Base-by-base conservation (phyloP, 2,329 filamentous ascomycete species). In the Exserohilum turcica region DNA sequence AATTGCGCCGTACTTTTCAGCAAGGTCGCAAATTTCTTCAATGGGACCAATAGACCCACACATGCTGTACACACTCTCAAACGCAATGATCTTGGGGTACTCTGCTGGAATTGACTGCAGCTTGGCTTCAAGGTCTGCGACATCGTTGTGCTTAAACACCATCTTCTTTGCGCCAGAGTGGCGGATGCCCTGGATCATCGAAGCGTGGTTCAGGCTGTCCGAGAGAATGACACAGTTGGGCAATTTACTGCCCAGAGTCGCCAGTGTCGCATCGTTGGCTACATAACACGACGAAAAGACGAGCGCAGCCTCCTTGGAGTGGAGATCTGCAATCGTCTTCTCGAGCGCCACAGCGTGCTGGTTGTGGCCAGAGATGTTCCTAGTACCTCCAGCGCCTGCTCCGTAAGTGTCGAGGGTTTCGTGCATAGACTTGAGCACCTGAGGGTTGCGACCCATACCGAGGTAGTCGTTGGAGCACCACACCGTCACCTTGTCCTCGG, bases 401-500 rank as follows among this genome's bases (percentile, higher is more conserved):
- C 94, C 94, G 68, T 99, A 99, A 71, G 87, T 91, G 65, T 99
- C 92, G 38, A 99, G 80, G 2, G 93, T 97, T 73, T 94, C 84
- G 74, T 99, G 93, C 94, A 99, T 99, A 51, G 85, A 85, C 74
- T 90, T 86, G 68, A 99, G 79, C 9, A 99, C 94, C 44, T 90
- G 82, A 10, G 86, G 84, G 77, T 97, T 97, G 66, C 92, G 85
- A 38, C 94, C 93, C 94, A 99, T 99, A 65, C 94, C 94, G 15
- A 99, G 86, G 75, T 99, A 99, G 76, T 99, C 94, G 71, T 99
- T 99, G 73, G 93, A 95, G 82, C 94, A 99, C 94, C 94, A 99
- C 19, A 99, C 94, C 1, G 93, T 96, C 52, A 99, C 94, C 47
- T 86, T 86, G 63, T 97, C 91, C 54, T 93, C 87, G 70, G 86